phyloP scores from a whole-genome alignment of 345 rosid species.

The Linum usitatissimum region DNA sequence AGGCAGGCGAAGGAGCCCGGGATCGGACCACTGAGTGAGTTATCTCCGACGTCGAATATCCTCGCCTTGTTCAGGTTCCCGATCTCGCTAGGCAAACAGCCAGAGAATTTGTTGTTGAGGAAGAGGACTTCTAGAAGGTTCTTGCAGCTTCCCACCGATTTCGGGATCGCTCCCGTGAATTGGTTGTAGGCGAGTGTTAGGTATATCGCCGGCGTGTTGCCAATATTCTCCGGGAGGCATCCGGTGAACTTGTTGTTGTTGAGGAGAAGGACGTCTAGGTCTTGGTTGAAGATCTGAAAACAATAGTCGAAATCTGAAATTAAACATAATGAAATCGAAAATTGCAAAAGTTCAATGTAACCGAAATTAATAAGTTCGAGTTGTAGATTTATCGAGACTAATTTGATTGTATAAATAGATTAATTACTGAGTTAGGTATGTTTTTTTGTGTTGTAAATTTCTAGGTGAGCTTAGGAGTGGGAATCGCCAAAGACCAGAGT shows the following conservation, averaged over 20 bases:
- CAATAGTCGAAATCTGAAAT: too few species aligned
- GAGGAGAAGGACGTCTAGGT: conserved; percentile 27
- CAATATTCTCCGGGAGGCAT: conserved; percentile 23
- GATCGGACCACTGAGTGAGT: conserved; percentile 32
- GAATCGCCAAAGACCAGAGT: too few species aligned
- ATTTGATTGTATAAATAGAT: too few species aligned
- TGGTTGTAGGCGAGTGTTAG: conserved; percentile 37
- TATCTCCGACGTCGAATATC: conserved; percentile 32
- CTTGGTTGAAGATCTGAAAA: conserved; percentile 12
- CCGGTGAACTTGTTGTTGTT: conserved; percentile 35
- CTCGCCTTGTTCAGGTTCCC: conserved; percentile 23
- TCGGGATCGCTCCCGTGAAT: conserved; percentile 31
- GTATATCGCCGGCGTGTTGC: conserved; percentile 22
- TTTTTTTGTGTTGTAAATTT: too few species aligned
- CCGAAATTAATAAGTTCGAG: too few species aligned
- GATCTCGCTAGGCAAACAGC: conserved; percentile 36
- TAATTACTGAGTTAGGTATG: too few species aligned
- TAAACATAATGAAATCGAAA: too few species aligned
- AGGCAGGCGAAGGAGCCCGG: conserved; percentile 35
- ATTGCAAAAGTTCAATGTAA: too few species aligned
- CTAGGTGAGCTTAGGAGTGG: too few species aligned
- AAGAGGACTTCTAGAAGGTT: not conserved
- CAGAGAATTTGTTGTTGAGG: conserved; percentile 17
- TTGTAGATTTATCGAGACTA: too few species aligned
- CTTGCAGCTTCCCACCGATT: conserved; percentile 12